These are phyloP conservation scores for Trichoderma pleuroti DNA, from an alignment of 2,329 filamentous ascomycete species.

Conservation along the genomic window DNA sequence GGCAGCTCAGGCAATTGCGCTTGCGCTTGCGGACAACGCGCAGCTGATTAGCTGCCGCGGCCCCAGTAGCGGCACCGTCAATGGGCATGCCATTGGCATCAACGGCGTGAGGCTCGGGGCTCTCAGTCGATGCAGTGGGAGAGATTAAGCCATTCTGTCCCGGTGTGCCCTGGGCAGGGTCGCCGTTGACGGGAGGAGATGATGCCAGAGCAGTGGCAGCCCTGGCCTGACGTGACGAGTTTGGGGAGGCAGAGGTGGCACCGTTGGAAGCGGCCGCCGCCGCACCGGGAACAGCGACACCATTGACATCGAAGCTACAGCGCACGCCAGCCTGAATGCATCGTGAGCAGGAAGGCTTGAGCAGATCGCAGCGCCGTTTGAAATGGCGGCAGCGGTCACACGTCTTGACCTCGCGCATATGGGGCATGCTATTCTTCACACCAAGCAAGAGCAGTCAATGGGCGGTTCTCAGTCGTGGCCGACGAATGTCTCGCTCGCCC, in stretches of 20 bases:
- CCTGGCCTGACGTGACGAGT: neutral
- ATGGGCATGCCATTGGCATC: constrained; percentile 17
- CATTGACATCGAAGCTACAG: constrained; percentile 32
- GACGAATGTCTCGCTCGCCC: constrained; percentile 14
- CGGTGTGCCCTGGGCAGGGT: neutral
- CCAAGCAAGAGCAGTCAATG: neutral
- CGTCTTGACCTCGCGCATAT: constrained; percentile 35
- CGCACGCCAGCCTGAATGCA: constrained; percentile 33
- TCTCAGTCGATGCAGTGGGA: constrained; percentile 30
- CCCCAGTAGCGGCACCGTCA: neutral
- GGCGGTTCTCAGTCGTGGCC: neutral
- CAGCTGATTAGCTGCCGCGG: constrained; percentile 12
- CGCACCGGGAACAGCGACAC: constrained; percentile 21
- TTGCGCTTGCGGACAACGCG: constrained; percentile 35
- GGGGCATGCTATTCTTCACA: constrained; percentile 16
- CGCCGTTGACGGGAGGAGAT: constrained; percentile 3
- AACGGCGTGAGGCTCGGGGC: constrained; percentile 25
- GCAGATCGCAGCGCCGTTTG: constrained; percentile 36
- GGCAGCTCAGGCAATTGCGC: constrained; percentile 35
- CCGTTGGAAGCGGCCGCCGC: constrained; percentile 11
- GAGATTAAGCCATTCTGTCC: constrained; percentile 29
- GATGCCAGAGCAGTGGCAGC: neutral
- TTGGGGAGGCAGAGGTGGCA: constrained; percentile 4
- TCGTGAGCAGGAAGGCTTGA: constrained; percentile 35
- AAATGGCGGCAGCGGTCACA: constrained; percentile 37